Conservation (phyloP, 2,329 filamentous ascomycete genomes). For the Stagonosporopsis tanaceti region DNA sequence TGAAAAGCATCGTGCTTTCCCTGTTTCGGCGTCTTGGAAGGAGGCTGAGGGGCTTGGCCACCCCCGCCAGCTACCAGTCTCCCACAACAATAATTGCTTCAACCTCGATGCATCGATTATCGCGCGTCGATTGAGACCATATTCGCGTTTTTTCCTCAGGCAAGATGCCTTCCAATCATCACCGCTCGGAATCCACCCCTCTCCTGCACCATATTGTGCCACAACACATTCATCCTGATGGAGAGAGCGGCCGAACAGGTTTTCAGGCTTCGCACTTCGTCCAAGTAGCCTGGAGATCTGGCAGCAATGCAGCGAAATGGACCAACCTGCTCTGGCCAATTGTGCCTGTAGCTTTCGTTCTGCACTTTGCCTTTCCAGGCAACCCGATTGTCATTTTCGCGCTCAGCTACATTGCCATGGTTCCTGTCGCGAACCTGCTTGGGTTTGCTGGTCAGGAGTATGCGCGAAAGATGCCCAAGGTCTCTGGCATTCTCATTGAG, state of each 20-base stretch:
- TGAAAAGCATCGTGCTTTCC: slow-evolving; percentile 13
- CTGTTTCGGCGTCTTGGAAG: slow-evolving; percentile 18
- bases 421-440: slow-evolving; percentile 76
- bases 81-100: not conserved
- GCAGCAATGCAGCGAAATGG: slow-evolving; percentile 68
- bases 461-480: slow-evolving; percentile 76
- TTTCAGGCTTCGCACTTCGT: slow-evolving; percentile 70
- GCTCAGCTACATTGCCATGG: slow-evolving; percentile 77
- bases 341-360: slow-evolving; percentile 72
- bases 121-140: not conserved
- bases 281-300: slow-evolving; percentile 69
- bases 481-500: slow-evolving; percentile 69
- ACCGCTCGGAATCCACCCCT: slow-evolving; percentile 38
- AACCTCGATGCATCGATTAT: not conserved
- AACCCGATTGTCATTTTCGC: slow-evolving; percentile 70
- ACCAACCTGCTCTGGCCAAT: slow-evolving; percentile 80
- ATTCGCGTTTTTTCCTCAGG: not conserved
- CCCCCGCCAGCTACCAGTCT: not conserved
- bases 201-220: slow-evolving; percentile 43
- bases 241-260: slow-evolving; percentile 73
- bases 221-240: slow-evolving; percentile 56
- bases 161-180: slow-evolving; percentile 30
- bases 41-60: slow-evolving; percentile 19
- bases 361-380: slow-evolving; percentile 63
- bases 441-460: slow-evolving; percentile 77